These are phyloP conservation scores for Ustilago xerochloae DNA, from an alignment of 1,284 basidiomycete species.

Conservation along the genomic window DNA sequence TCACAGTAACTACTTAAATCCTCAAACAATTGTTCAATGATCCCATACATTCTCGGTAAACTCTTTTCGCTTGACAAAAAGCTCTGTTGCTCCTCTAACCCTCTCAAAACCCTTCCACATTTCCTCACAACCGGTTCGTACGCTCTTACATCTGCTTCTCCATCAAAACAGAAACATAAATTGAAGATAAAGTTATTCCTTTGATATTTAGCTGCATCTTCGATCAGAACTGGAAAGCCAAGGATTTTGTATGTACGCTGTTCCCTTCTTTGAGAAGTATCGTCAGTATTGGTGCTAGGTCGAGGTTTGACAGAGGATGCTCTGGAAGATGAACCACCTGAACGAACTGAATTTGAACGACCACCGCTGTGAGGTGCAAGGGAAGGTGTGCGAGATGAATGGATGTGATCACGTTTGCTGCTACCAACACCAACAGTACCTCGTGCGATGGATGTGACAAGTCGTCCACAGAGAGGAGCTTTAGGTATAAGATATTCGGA, in stretches of 20 bases:
- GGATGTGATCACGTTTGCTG: background rate
- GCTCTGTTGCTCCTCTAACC: slow-evolving; percentile 89
- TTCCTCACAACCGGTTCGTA: slow-evolving; percentile 97
- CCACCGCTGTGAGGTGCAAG: background rate
- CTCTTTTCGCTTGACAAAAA: slow-evolving; percentile 83
- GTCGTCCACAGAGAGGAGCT: slow-evolving; percentile 83
- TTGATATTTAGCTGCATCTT: slow-evolving; percentile 58
- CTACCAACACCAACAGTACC: slow-evolving; percentile 10
- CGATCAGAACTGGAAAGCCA: slow-evolving; percentile 58
- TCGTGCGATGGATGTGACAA: slow-evolving; percentile 74
- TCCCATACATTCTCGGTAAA: slow-evolving; percentile 79
- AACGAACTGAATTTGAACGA: slow-evolving; percentile 21
- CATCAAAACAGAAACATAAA: slow-evolving; percentile 88
- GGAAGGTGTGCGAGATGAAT: slow-evolving; percentile 15
- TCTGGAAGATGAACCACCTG: slow-evolving; percentile 16
- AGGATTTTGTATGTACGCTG: slow-evolving; percentile 62
- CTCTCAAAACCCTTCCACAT: slow-evolving; percentile 84
- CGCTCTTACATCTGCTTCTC: slow-evolving; percentile 85
- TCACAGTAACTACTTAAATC: slow-evolving; percentile 88
- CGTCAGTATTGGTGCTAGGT: background rate
- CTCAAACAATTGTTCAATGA: slow-evolving; percentile 95
- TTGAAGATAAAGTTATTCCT: slow-evolving; percentile 85
- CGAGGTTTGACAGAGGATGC: slow-evolving; percentile 17
- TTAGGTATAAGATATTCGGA: slow-evolving; percentile 94
- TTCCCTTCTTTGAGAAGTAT: slow-evolving; percentile 4